Percentiles rank a stretch among this genome's conserved stretches.
phyloP scores from a whole-genome alignment of 2,329 filamentous ascomycete genomes.

The Beauveria pseudobassiana region DNA sequence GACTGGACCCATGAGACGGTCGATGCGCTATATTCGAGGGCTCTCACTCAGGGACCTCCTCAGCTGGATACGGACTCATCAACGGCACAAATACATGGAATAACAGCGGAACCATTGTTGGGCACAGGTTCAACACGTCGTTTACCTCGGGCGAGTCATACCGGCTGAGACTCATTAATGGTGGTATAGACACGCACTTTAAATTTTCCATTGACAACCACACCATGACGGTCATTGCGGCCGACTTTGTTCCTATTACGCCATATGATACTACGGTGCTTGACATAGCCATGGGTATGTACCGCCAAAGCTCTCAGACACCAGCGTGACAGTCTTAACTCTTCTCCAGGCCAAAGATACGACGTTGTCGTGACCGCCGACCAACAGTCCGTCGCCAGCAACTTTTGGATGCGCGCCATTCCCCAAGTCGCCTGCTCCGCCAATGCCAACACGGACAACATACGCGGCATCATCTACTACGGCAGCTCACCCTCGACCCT shows the following conservation, averaged over 20 bases:
- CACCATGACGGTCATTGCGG: constrained; percentile 47
- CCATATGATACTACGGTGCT: constrained; percentile 46
- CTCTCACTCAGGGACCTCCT: background rate
- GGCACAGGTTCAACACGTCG: constrained; percentile 27
- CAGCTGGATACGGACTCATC: constrained; percentile 37
- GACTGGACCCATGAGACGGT: constrained; percentile 45
- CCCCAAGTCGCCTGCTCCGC: constrained; percentile 34
- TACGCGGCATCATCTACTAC: constrained; percentile 17
- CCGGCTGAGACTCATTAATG: constrained; percentile 41
- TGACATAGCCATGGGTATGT: constrained; percentile 40
- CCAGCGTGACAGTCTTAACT: background rate
- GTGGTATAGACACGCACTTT: constrained; percentile 34
- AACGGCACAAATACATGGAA: constrained; percentile 26
- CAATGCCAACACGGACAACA: constrained; percentile 33
- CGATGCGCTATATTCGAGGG: background rate
- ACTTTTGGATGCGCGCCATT: constrained; percentile 43
- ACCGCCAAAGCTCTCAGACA: background rate
- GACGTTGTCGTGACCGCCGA: background rate
- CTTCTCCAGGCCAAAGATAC: background rate
- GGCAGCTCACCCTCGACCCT: background rate
- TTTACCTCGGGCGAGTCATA: constrained; percentile 37
- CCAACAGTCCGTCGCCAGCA: constrained; percentile 2
- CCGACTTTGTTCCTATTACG: constrained; percentile 50
- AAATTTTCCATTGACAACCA: constrained; percentile 50
- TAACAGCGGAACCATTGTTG: constrained; percentile 18